These are phyloP conservation scores for Avena insularis DNA, from an alignment of 176 grass and related monocot species.

Conservation along the genomic window DNA sequence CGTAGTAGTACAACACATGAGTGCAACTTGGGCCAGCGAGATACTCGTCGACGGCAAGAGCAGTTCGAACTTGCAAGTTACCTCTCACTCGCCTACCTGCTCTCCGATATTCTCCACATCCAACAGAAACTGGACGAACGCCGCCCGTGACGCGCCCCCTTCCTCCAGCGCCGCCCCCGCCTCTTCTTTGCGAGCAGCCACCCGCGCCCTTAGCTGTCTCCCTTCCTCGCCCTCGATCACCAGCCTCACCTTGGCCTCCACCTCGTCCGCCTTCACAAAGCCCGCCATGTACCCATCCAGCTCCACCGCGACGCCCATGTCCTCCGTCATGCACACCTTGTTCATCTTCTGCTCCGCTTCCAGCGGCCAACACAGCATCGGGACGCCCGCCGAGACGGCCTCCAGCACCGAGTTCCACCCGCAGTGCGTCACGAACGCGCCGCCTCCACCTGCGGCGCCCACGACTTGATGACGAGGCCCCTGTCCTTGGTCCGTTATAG, in stretches of 20 bases:
- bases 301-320: constrained; percentile 23
- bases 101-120: background rate
- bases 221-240: background rate
- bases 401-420: constrained; percentile 60
- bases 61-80: background rate
- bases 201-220: background rate
- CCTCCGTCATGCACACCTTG: constrained; percentile 37
- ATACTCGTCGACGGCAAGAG: background rate
- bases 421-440: constrained; percentile 54
- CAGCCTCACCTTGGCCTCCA: constrained; percentile 24
- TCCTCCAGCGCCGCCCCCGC: constrained; percentile 1
- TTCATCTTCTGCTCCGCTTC: constrained; percentile 52
- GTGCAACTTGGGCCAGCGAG: too few species aligned
- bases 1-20: too few species aligned
- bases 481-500: constrained; percentile 37
- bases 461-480: constrained; percentile 39
- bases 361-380: constrained; percentile 58
- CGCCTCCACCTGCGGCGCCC: constrained; percentile 54
- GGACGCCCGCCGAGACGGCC: constrained; percentile 18
- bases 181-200: background rate
- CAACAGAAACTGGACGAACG: background rate
- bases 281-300: background rate
- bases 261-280: background rate
- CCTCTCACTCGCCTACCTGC: too few species aligned
- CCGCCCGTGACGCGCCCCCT: background rate